Evolutionary conservation across 2,329 filamentous ascomycete genomes (phyloP).

Genomic region (Alternaria sp.): DNA sequence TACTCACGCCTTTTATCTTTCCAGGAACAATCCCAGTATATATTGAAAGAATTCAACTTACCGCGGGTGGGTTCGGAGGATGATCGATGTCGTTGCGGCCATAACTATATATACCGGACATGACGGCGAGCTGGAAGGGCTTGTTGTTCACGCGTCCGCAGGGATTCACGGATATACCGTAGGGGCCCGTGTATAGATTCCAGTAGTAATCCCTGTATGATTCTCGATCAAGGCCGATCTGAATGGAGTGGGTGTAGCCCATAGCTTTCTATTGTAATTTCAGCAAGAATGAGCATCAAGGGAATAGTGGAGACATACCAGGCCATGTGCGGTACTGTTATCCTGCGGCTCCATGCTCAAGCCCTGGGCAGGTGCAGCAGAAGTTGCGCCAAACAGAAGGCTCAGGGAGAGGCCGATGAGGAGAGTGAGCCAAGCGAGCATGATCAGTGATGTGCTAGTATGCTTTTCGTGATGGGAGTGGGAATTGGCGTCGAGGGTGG

Average conservation of each 20-base stretch:
- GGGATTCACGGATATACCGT: not conserved
- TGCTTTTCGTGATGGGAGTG: not conserved
- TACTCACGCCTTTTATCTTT: not conserved
- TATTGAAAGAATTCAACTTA: not conserved
- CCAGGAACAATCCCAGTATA: not conserved
- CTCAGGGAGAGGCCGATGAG: not conserved
- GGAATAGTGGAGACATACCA: not conserved
- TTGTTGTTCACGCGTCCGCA: not conserved
- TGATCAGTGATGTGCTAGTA: not conserved
- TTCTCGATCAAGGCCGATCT: not conserved
- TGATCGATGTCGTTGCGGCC: not conserved
- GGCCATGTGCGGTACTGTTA: not conserved
- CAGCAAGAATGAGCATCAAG: not conserved
- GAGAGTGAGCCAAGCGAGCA: slow-evolving; percentile 1
- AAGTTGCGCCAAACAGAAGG: not conserved
- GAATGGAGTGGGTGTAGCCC: not conserved
- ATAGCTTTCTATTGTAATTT: not conserved
- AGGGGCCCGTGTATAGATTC: not conserved
- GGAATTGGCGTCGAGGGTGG: not conserved
- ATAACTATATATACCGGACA: not conserved
- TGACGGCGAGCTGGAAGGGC: not conserved
- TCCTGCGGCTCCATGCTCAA: not conserved
- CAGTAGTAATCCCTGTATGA: not conserved
- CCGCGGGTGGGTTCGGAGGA: not conserved
- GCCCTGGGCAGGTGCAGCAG: not conserved